Percentiles rank a stretch among this genome's conserved stretches.
Conservation (phyloP, 2,329 filamentous ascomycete genomes). For the Trichoderma aggressivum region DNA sequence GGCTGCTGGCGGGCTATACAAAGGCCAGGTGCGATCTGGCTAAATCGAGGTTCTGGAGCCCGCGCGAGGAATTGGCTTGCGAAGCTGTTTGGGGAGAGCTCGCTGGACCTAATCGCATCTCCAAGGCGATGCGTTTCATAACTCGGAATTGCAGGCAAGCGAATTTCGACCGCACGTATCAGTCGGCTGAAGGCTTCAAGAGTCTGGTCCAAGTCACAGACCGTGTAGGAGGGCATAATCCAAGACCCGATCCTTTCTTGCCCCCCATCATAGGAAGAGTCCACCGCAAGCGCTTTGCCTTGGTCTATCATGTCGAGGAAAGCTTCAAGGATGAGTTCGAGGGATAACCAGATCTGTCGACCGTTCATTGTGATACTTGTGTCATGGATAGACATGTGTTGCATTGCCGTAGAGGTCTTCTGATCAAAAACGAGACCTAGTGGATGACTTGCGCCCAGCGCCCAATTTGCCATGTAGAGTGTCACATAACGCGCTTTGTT, state of each 20-base stretch:
- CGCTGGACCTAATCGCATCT: background rate
- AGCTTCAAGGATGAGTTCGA: slow-evolving; percentile 3
- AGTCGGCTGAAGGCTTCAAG: background rate
- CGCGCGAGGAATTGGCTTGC: background rate
- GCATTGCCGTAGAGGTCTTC: slow-evolving; percentile 4
- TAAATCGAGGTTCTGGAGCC: background rate
- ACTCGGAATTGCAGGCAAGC: background rate
- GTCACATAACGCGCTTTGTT: slow-evolving; percentile 11
- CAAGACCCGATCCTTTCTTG: slow-evolving; percentile 1
- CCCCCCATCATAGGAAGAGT: background rate
- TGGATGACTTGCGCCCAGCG: background rate
- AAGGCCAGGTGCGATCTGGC: slow-evolving; percentile 6
- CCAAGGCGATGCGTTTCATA: background rate
- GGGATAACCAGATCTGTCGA: background rate
- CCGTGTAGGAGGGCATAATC: slow-evolving; percentile 5
- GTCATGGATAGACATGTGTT: slow-evolving; percentile 10
- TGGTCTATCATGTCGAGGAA: slow-evolving; percentile 11
- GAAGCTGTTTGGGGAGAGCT: background rate
- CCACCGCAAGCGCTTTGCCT: slow-evolving; percentile 6
- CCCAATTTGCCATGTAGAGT: slow-evolving; percentile 14
- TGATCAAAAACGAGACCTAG: slow-evolving; percentile 11
- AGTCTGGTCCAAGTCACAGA: background rate
- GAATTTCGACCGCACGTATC: slow-evolving; percentile 2
- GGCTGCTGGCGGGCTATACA: slow-evolving; percentile 8
- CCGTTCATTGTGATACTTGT: slow-evolving; percentile 10